Evolutionary conservation across 805 yeast species (phyloP), one percentile per base, ranked within the genome.

Genomic region (Yarrowia bubula): DNA sequence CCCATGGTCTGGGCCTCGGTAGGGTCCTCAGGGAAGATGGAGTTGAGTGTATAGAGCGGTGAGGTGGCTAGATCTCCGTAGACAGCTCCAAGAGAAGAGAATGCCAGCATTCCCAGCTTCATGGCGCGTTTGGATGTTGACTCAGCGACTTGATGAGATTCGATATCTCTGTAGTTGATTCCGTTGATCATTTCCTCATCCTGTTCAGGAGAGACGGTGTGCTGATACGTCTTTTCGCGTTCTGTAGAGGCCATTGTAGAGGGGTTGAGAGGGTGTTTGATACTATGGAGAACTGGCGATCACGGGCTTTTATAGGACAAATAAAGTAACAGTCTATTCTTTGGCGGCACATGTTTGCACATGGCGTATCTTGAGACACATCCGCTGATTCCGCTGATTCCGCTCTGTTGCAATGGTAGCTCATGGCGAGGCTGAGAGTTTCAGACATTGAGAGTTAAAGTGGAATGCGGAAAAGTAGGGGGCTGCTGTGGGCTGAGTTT

Each of bases 21-120:
- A 2, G 62, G 62, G 7, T 55, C 48, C 4, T 55, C 8, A 31
- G 62, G 62, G 32, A 55, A 55, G 15, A 55, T 55, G 48, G 62
- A 55, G 48, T 55, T 55, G 39, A 55, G 62, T 11, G 62, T 55
- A 41, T 55, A 55, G 13, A 55, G 39, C 3, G 62, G 62, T 13
- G 62, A 55, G 39, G 62, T 55, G 10, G 62, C 62, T 38, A 55
- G 39, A 15, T 55, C 62, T 60, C 89, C 87, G 70, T 84, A 85
- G 44, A 84, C 83, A n/a, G 85, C 84, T 22, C 89, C 89, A 43
- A 85, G 75, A 4, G 84, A 80, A n/a, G 78, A 73, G 68, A 79
- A 80, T 1, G 80, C 75, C 38, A 80, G 68, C 68, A 55, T 55
- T 51, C 58, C 58, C 5, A 51, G 33, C 35, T 51, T 51, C 43